Conservation (phyloP, 176 grass and related monocot species). For the Saccharum spontaneum region DNA sequence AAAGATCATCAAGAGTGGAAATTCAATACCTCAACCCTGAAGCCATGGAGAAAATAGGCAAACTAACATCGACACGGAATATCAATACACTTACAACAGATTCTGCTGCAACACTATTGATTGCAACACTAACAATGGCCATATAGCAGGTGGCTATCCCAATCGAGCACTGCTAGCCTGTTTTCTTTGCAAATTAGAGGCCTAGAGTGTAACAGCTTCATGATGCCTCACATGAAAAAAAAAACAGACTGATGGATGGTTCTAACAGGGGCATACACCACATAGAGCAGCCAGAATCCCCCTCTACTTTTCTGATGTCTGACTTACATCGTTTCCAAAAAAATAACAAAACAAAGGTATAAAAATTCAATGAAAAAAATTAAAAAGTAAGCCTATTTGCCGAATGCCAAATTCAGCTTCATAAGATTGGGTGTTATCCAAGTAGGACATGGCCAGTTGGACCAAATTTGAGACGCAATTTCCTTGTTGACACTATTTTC, state of each 20-base stretch:
- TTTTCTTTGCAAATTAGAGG: too few species aligned
- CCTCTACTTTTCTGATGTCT: too few species aligned
- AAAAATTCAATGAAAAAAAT: background rate
- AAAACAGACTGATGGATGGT: too few species aligned
- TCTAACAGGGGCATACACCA: too few species aligned
- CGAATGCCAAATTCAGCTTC: background rate
- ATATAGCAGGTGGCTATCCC: background rate
- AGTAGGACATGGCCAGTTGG: background rate
- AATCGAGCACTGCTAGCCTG: too few species aligned
- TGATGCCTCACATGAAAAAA: too few species aligned
- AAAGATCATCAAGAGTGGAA: background rate
- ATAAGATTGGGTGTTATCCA: conserved; percentile 5
- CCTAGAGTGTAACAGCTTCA: too few species aligned
- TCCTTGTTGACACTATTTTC: background rate
- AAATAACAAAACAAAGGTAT: background rate
- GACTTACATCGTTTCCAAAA: background rate
- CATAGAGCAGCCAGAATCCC: too few species aligned
- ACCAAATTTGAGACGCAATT: conserved; percentile 13
- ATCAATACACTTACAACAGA: background rate
- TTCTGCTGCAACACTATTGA: background rate
- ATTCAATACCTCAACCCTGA: background rate
- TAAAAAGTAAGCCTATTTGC: background rate
- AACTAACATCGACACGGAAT: background rate
- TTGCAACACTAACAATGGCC: background rate
- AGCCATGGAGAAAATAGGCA: background rate